phyloP scores from a whole-genome alignment of 371 early-diverging fungal species.

The Lichtheimia corymbifera region DNA sequence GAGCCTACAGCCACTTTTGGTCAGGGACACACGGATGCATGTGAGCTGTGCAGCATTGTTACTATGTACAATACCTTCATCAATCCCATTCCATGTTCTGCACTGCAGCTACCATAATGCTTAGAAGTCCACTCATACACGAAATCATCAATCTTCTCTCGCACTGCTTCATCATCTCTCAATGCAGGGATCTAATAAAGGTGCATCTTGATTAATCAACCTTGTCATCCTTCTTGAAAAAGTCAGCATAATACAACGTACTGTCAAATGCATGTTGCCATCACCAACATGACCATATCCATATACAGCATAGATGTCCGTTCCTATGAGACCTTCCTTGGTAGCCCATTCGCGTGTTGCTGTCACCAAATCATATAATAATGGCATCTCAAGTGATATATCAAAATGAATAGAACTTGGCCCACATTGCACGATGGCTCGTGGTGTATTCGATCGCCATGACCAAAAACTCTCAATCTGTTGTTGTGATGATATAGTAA shows the following conservation, averaged over 20 bases:
- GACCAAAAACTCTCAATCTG: conserved; percentile 40
- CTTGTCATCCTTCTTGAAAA: no score
- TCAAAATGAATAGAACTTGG: conserved; percentile 74
- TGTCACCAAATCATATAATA: conserved; percentile 78
- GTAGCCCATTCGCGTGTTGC: conserved; percentile 63
- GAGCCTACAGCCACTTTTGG: conserved; percentile 15
- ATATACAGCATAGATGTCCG: conserved; percentile 60
- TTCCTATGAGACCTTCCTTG: conserved; percentile 45
- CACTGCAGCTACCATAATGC: conserved; percentile 61
- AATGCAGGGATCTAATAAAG: conserved; percentile 56
- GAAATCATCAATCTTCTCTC: conserved; percentile 81
- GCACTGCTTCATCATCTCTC: conserved; percentile 49
- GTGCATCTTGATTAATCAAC: no score
- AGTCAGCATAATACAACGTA: no score
- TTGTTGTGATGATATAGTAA: conserved; percentile 31
- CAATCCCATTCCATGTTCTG: conserved; percentile 70
- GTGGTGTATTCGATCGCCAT: conserved; percentile 41
- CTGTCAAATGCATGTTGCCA: conserved; percentile 89
- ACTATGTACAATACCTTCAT: conserved; percentile 41
- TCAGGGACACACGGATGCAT: background rate
- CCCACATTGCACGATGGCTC: conserved; percentile 48
- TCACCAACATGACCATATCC: conserved; percentile 93
- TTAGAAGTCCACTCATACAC: conserved; percentile 76
- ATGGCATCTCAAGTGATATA: conserved; percentile 77
- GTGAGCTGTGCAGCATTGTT: background rate